Evolutionary conservation across 352 stramenopile species (phyloP).

Genomic region (Phytophthora macrochlamydospora): DNA sequence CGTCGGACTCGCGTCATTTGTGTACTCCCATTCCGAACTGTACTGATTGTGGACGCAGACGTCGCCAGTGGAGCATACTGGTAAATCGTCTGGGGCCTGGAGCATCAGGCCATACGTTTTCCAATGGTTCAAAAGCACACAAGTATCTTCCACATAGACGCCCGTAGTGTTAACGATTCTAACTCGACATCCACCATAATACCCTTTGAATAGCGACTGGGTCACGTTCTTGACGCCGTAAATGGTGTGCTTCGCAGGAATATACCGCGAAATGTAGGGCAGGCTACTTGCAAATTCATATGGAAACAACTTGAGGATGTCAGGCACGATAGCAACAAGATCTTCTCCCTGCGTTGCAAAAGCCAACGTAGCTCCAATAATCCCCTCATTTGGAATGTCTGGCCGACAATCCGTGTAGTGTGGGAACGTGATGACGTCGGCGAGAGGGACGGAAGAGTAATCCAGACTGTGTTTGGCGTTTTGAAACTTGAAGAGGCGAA

Average conservation of each 20-base stretch:
- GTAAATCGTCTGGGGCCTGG: constrained; percentile 11
- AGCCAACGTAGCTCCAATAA: constrained; percentile 10
- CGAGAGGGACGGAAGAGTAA: constrained; percentile 14
- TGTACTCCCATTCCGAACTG: constrained; percentile 18
- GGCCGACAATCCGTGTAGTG: constrained; percentile 21
- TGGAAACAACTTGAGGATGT: constrained; percentile 18
- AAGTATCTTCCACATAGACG: constrained; percentile 15
- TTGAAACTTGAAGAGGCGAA: constrained; percentile 22
- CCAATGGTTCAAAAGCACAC: constrained; percentile 5
- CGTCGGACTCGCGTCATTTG: background rate
- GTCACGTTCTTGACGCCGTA: constrained; percentile 15
- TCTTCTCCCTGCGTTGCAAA: constrained; percentile 8
- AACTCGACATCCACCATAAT: constrained; percentile 15
- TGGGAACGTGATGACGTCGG: constrained; percentile 12
- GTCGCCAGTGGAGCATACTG: constrained; percentile 9
- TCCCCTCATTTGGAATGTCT: constrained; percentile 12
- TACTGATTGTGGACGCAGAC: constrained; percentile 20
- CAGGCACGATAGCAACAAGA: constrained; percentile 9
- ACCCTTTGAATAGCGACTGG: constrained; percentile 13
- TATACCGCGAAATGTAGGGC: constrained; percentile 7
- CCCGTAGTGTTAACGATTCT: constrained; percentile 8
- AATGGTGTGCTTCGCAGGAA: constrained; percentile 19
- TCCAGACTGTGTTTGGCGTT: constrained; percentile 9
- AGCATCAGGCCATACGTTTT: constrained; percentile 14
- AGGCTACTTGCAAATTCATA: constrained; percentile 15